phyloP scores from a whole-genome alignment of 164 flowering plant genomes.

The Magnolia officinalis region DNA sequence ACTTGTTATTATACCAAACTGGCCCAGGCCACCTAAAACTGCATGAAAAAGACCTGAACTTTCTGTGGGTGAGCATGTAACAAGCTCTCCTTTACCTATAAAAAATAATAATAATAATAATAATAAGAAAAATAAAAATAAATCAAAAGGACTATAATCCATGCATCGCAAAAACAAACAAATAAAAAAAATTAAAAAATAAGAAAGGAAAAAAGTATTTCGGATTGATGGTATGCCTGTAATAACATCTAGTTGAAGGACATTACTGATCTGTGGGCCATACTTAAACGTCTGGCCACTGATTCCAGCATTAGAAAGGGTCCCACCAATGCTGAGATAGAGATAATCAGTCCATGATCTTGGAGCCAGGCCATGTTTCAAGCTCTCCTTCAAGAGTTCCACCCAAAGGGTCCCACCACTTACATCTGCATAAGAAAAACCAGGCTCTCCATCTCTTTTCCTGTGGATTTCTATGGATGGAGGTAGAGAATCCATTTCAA shows the following conservation, averaged over 20 bases:
- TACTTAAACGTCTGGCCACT: slow-evolving; percentile 43
- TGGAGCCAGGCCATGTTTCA: slow-evolving; percentile 35
- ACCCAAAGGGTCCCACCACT: slow-evolving; percentile 39
- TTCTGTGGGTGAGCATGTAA: slow-evolving; percentile 33
- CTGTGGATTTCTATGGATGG: slow-evolving; percentile 18
- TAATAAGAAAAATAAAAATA: not conserved
- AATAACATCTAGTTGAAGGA: slow-evolving; percentile 36
- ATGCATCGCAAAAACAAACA: not conserved
- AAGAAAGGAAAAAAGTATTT: not conserved
- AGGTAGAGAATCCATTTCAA: slow-evolving; percentile 35
- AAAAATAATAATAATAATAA: not conserved
- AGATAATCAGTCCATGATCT: slow-evolving; percentile 47
- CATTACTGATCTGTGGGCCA: slow-evolving; percentile 42
- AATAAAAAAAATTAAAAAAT: not conserved
- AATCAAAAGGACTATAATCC: not conserved
- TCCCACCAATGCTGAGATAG: slow-evolving; percentile 38
- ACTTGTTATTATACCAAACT: slow-evolving; percentile 50
- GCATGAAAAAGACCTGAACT: slow-evolving; percentile 36
- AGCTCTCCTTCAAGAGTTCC: slow-evolving; percentile 26
- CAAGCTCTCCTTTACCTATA: slow-evolving; percentile 35
- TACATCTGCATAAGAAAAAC: slow-evolving; percentile 33
- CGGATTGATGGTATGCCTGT: slow-evolving; percentile 28
- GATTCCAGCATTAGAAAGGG: slow-evolving; percentile 43
- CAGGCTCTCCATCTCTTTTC: slow-evolving; percentile 6
- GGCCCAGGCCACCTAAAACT: slow-evolving; percentile 51